These are phyloP conservation scores for Chaetomium fimeti DNA, from an alignment of 495 filamentous ascomycete species.

Conservation along the genomic window DNA sequence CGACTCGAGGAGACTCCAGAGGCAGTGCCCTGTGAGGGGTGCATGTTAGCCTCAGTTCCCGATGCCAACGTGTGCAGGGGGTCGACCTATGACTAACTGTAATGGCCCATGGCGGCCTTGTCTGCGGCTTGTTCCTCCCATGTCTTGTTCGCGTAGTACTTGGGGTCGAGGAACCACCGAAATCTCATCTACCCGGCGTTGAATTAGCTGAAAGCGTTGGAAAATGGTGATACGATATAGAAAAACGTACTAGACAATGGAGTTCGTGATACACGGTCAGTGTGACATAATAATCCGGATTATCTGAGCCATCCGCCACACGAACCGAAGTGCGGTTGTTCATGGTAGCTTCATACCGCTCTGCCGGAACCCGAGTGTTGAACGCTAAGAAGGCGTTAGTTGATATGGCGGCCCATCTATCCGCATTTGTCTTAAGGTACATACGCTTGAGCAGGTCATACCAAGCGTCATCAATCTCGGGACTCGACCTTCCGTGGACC, in stretches of 20 bases:
- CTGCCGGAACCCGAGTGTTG: constrained; percentile 21
- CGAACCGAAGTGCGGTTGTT: constrained; percentile 9
- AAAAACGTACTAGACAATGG: constrained; percentile 15
- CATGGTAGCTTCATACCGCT: constrained; percentile 12
- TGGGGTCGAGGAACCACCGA: constrained; percentile 19
- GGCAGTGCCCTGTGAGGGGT: constrained; percentile 12
- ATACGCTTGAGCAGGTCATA: constrained; percentile 19
- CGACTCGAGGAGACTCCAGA: constrained; percentile 22
- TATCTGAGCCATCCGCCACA: constrained; percentile 7
- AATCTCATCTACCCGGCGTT: constrained; percentile 12
- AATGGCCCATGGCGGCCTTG: constrained; percentile 13
- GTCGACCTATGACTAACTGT: not conserved
- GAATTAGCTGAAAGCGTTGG: not conserved
- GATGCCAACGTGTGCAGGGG: not conserved
- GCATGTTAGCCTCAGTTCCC: not conserved
- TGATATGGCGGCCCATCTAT: not conserved
- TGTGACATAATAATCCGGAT: constrained; percentile 21
- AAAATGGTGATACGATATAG: not conserved
- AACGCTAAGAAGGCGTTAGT: constrained; percentile 5
- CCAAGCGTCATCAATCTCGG: constrained; percentile 19
- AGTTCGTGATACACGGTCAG: constrained; percentile 23
- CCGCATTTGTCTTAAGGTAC: not conserved
- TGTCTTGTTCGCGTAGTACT: constrained; percentile 22
- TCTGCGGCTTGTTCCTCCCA: constrained; percentile 21
- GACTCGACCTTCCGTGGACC: constrained; percentile 14